A percentile compares a stretch with the other conserved stretches of the same genome.
These are phyloP conservation scores for Aegilops longissima DNA, from an alignment of 176 grass and related monocot genomes.

Conservation along the genomic window DNA sequence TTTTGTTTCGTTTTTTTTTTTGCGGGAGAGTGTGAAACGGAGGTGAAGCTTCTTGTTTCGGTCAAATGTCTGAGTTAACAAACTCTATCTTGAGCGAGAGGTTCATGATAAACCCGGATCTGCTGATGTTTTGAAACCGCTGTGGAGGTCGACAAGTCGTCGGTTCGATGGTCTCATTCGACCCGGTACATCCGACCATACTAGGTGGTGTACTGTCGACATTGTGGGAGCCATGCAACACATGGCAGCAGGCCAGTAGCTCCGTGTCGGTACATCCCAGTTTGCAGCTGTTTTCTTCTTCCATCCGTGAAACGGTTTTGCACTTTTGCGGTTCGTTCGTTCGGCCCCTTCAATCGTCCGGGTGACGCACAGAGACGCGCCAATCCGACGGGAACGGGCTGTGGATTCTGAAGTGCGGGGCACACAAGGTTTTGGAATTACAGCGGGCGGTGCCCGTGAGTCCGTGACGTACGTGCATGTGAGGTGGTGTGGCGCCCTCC, in stretches of 20 bases:
- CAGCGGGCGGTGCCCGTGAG: not conserved
- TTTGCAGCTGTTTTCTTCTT: not conserved
- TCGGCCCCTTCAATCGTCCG: not conserved
- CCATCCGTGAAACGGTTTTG: not conserved
- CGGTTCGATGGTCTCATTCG: not conserved
- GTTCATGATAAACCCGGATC: not conserved
- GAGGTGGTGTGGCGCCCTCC: not conserved
- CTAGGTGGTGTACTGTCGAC: not conserved
- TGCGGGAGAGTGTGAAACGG: too few species aligned
- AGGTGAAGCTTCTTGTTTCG: not conserved
- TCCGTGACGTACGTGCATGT: constrained; percentile 9
- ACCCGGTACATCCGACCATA: not conserved
- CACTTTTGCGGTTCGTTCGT: not conserved
- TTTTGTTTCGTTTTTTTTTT: too few species aligned
- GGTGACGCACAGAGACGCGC: too few species aligned
- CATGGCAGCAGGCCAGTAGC: not conserved
- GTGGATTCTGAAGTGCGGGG: not conserved
- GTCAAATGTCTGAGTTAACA: not conserved
- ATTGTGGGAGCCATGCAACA: not conserved
- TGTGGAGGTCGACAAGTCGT: not conserved
- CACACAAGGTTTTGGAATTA: not conserved
- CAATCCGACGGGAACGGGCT: not conserved
- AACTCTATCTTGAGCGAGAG: not conserved
- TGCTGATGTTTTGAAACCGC: not conserved
- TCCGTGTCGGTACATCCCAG: not conserved